These are phyloP conservation scores for Dictyostelium brefeldianum DNA, from an alignment of 78 protist species.

Conservation along the genomic window DNA sequence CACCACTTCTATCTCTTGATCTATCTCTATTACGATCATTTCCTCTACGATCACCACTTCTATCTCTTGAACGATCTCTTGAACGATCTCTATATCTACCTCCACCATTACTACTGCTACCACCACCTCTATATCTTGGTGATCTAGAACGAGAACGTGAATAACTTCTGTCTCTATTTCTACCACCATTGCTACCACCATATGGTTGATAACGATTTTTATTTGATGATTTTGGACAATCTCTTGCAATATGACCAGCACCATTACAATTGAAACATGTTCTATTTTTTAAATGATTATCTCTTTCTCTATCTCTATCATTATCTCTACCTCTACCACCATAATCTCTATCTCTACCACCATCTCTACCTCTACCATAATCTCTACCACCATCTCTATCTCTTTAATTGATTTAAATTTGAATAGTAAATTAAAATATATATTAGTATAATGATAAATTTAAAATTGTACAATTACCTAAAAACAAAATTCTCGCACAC, in stretches of 20 bases:
- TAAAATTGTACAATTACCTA: no score
- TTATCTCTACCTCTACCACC: conserved; percentile 12
- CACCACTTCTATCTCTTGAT: conserved; percentile 15
- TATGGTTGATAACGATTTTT: not conserved
- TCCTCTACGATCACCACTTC: conserved; percentile 5
- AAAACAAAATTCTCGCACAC: no score
- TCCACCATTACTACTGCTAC: no score
- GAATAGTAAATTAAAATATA: no score
- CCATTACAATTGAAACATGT: conserved; percentile 37
- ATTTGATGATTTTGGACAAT: not conserved
- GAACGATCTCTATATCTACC: conserved; percentile 2
- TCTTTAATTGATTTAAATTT: not conserved
- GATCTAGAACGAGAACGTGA: not conserved
- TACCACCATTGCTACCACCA: not conserved
- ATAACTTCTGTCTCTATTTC: conserved; percentile 31
- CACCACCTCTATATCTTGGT: conserved; percentile 14
- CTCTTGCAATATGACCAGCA: conserved; percentile 15
- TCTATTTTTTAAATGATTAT: conserved; percentile 24
- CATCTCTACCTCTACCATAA: not conserved
- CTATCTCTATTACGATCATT: conserved; percentile 9
- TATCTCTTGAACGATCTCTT: conserved; percentile 21
- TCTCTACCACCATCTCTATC: not conserved
- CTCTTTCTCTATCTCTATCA: conserved; percentile 39
- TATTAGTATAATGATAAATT: no score
- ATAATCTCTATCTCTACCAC: conserved; percentile 22